Evolutionary conservation across 306 rosid species (phyloP).

Genomic region (Sesbania bispinosa): DNA sequence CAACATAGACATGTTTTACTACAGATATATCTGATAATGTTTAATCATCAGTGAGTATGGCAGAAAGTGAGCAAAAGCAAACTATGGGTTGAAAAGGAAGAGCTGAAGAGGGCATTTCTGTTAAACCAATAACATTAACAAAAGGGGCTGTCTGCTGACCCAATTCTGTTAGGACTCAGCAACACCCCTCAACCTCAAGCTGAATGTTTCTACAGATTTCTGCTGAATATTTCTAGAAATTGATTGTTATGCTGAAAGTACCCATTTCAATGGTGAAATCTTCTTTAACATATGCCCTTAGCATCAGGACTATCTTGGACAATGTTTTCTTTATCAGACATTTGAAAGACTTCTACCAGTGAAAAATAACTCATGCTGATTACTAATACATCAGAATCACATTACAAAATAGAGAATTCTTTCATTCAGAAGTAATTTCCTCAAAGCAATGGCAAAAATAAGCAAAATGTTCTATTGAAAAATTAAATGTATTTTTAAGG

Average conservation of each 20-base stretch:
- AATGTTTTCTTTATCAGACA: background rate
- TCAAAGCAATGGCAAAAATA: background rate
- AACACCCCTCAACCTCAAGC: background rate
- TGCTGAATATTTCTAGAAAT: background rate
- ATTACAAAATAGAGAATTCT: background rate
- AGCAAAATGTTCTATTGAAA: background rate
- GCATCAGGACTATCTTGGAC: background rate
- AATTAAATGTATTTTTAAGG: background rate
- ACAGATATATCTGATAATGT: background rate
- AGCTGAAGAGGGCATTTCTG: no score
- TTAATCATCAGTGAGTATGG: background rate
- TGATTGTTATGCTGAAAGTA: background rate
- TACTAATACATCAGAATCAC: background rate
- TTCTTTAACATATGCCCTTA: background rate
- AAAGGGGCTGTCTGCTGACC: background rate
- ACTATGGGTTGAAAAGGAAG: background rate
- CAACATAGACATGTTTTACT: background rate
- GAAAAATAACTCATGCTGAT: background rate
- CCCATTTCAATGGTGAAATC: background rate
- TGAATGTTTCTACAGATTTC: background rate
- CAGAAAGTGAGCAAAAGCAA: background rate
- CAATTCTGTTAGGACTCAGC: conserved; percentile 10
- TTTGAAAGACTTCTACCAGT: background rate
- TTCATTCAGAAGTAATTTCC: conserved; percentile 1
- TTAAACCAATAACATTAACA: background rate